Evolutionary conservation across 306 rosid species (phyloP), one percentile per base, ranked within the genome.

Genomic region (Cucumis melo): DNA sequence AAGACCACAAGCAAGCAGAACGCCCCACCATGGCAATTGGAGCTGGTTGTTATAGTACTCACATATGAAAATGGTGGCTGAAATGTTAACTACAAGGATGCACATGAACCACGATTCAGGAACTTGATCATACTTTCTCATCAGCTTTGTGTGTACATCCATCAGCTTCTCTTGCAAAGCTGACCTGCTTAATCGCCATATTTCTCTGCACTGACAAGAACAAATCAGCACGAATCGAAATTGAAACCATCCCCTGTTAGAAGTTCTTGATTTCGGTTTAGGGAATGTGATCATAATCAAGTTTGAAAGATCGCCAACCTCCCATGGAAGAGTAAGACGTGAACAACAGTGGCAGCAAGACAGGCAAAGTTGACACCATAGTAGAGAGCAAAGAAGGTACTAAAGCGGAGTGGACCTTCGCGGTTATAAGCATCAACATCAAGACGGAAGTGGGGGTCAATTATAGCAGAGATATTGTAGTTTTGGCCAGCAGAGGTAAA

Each of bases 21-120:
- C 86, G 36, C 97, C 93, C 96, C 97, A 92, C 97, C 96, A 92
- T 72, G 91, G 89, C 70, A 92, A 56, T 73, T 92, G 97, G 54
- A 92, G 92, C 65, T 88, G 82, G 68, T 85, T 80, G 0, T 81
- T 90, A 65, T 81, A 90, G 77, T 86, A 86, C 76, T 92, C 84
- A 46, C 97, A 92, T 15, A 84, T 50, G 78, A 88, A 85, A 54
- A 84, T 67, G 73, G 88, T 83, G 0, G 80, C 87, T 0, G 77
- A 76, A 54, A 92, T 84, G 89, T 86, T 92, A 78, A 80, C 77
- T 48, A 84, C 20, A 82, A 92, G 96, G 72, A 88, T 81, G 83
- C 88, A 83, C 39, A 80, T 17, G 82, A 92, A 92, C 97, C 97
- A 92, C 93, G 92, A 87, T 77, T 87, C 87, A 8, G 97, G 96